These are phyloP conservation scores for Lolium rigidum DNA, from an alignment of 176 grass and related monocot species.

Conservation along the genomic window DNA sequence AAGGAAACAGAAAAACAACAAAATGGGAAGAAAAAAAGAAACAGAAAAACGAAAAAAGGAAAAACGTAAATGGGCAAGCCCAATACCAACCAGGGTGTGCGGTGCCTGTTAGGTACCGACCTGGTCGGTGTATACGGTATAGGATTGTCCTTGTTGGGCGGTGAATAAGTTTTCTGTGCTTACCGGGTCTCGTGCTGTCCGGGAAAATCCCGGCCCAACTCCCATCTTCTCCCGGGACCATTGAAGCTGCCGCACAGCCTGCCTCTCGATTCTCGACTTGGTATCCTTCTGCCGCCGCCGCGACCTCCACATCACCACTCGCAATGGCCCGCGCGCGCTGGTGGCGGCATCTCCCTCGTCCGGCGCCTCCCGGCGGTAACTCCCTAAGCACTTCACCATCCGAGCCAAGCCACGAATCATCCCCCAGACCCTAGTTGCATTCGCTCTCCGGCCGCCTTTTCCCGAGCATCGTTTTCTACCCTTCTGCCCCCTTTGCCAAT, in stretches of 20 bases:
- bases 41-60: no score
- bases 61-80: no score
- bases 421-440: background rate
- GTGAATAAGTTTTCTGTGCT: no score
- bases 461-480: constrained; percentile 13
- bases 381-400: constrained; percentile 9
- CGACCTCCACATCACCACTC: background rate
- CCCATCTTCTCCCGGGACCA: no score
- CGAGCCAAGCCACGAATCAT: background rate
- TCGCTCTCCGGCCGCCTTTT: constrained; percentile 24
- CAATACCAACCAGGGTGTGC: no score
- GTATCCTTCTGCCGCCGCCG: background rate
- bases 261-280: background rate
- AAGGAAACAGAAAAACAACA: no score
- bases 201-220: no score
- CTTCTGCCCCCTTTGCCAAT: background rate
- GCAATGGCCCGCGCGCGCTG: background rate
- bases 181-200: no score
- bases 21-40: no score
- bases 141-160: no score
- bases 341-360: background rate
- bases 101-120: no score
- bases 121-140: no score
- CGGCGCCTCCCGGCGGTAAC: constrained; percentile 6
- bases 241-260: background rate